Evolutionary conservation across 164 flowering plant species (phyloP).

Genomic region (Cinnamomum micranthum): DNA sequence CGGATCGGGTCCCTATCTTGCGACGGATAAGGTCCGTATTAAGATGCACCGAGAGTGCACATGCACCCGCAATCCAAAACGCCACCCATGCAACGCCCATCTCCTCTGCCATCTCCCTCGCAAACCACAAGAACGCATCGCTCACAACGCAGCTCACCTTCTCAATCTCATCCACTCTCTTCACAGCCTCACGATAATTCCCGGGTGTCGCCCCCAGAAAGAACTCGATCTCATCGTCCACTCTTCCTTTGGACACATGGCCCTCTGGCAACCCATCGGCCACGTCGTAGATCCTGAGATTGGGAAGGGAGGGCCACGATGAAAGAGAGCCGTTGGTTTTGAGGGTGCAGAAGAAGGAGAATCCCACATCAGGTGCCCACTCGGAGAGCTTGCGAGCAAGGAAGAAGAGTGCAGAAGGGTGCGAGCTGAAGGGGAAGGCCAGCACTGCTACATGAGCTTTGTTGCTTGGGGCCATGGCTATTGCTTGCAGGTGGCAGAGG

Average conservation of each 20-base stretch:
- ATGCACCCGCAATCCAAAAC: constrained; percentile 33
- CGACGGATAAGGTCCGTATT: constrained; percentile 27
- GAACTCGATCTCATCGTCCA: constrained; percentile 20
- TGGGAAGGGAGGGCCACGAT: neutral
- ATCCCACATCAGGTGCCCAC: constrained; percentile 24
- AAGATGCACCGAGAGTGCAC: constrained; percentile 20
- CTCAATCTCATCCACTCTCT: constrained; percentile 22
- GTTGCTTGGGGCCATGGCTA: neutral
- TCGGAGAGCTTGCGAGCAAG: constrained; percentile 31
- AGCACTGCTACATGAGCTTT: constrained; percentile 7
- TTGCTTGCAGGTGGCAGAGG: no score
- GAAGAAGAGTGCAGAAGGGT: constrained; percentile 42
- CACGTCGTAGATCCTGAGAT: constrained; percentile 23
- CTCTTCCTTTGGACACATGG: constrained; percentile 12
- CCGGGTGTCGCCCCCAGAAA: constrained; percentile 35
- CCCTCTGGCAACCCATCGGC: constrained; percentile 33
- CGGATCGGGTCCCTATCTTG: constrained; percentile 3
- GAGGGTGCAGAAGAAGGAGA: constrained; percentile 52
- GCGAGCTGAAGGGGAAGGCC: constrained; percentile 30
- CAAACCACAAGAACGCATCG: constrained; percentile 38
- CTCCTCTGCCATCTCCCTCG: constrained; percentile 34
- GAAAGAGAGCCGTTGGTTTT: constrained; percentile 25
- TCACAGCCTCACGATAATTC: constrained; percentile 23
- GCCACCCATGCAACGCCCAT: constrained; percentile 40
- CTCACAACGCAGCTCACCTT: constrained; percentile 24